Percentiles rank a stretch among this genome's conserved stretches.
These are phyloP conservation scores for Penicillium griseofulvum DNA, from an alignment of 2,329 filamentous ascomycete genomes.

Conservation along the genomic window DNA sequence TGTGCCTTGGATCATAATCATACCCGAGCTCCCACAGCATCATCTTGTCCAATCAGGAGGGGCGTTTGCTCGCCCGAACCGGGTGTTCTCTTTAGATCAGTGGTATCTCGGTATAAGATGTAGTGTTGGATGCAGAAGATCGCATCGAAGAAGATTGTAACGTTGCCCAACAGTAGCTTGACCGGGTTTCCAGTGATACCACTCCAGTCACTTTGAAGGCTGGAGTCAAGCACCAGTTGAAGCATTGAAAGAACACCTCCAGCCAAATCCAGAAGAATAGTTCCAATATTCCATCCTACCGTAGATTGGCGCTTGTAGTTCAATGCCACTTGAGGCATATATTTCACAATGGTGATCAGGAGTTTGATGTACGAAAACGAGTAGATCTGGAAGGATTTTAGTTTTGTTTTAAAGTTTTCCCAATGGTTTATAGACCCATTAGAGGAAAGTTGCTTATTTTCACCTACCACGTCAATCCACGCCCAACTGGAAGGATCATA, in stretches of 20 bases:
- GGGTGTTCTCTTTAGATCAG: conserved; percentile 17
- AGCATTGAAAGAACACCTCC: conserved; percentile 78
- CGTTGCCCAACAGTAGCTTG: conserved; percentile 82
- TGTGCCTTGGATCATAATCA: neutral
- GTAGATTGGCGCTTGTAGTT: conserved; percentile 87
- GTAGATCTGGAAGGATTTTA: conserved; percentile 50
- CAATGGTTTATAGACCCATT: neutral
- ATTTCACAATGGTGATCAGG: conserved; percentile 84
- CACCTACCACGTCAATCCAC: conserved; percentile 62
- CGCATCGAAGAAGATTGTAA: conserved; percentile 80
- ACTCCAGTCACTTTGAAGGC: conserved; percentile 80
- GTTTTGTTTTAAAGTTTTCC: neutral
- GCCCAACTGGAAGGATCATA: conserved; percentile 55
- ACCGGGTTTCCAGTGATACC: conserved; percentile 88
- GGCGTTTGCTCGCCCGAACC: conserved; percentile 28
- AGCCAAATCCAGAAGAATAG: conserved; percentile 78
- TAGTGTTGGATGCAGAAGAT: conserved; percentile 91
- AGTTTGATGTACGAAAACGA: conserved; percentile 86
- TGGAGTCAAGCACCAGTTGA: conserved; percentile 83
- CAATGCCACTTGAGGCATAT: conserved; percentile 77
- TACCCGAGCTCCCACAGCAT: neutral
- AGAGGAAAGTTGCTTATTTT: neutral
- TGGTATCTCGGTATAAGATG: conserved; percentile 61
- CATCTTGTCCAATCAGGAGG: conserved; percentile 24
- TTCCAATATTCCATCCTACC: conserved; percentile 78